phyloP scores from a whole-genome alignment of 2,329 filamentous ascomycete species.

The Diaporthe sp. region DNA sequence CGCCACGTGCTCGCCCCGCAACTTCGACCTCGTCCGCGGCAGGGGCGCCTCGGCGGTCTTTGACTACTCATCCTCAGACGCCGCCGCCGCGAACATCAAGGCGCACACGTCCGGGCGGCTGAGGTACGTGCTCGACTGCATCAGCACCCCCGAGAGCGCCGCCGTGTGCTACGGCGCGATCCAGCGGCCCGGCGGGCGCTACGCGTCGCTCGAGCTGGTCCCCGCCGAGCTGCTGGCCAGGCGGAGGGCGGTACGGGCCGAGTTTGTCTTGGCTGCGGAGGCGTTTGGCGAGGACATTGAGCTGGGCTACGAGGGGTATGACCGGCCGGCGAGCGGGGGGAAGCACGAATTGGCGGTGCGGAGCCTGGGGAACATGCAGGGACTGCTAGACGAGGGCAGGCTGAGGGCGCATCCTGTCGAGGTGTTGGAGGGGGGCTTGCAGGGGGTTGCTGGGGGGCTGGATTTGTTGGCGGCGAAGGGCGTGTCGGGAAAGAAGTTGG shows the following conservation, averaged over 20 bases:
- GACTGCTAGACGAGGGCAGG: background rate
- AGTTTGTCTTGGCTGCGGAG: slow-evolving; percentile 1
- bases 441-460: background rate
- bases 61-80: slow-evolving; percentile 62
- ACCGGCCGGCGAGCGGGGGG: background rate
- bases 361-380: background rate
- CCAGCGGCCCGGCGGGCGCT: slow-evolving; percentile 42
- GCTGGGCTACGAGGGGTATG: background rate
- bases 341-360: background rate
- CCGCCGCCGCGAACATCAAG: slow-evolving; percentile 57
- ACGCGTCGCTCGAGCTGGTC: slow-evolving; percentile 40
- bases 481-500: slow-evolving; percentile 7
- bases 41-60: slow-evolving; percentile 63
- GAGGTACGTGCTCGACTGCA: slow-evolving; percentile 62
- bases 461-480: background rate
- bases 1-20: slow-evolving; percentile 54
- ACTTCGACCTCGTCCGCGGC: slow-evolving; percentile 60
- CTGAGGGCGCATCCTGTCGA: background rate
- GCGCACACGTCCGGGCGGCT: slow-evolving; percentile 59
- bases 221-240: background rate
- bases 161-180: slow-evolving; percentile 57
- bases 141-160: slow-evolving; percentile 54
- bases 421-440: background rate
- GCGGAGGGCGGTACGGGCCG: background rate
- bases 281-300: background rate